Conservation (phyloP, 1,284 basidiomycete species). For the Coriolopsis trogii region DNA sequence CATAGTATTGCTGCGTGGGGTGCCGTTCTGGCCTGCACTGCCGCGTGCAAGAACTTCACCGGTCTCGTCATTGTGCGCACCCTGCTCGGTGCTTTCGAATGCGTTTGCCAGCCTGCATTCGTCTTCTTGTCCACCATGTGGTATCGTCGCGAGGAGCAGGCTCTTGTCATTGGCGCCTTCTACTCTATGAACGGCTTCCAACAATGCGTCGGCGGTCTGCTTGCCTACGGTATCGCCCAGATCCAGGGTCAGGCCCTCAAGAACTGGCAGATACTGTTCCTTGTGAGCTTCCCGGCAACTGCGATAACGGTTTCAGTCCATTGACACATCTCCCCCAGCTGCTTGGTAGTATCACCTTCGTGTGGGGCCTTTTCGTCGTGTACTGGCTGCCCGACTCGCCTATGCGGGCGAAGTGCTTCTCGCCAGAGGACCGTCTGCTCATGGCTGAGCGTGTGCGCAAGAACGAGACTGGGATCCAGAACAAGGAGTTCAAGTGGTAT, state of each 20-base stretch:
- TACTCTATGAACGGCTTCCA: conserved; percentile 59
- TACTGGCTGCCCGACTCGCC: conserved; percentile 57
- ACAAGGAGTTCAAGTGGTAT: conserved; percentile 50
- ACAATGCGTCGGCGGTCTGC: conserved; percentile 53
- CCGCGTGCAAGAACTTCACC: conserved; percentile 49
- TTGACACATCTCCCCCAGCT: conserved; percentile 36
- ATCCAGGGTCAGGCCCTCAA: conserved; percentile 44
- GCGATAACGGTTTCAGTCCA: too few species aligned
- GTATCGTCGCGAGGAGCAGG: conserved; percentile 55
- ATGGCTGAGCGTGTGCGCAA: conserved; percentile 57
- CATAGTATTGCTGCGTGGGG: conserved; percentile 53
- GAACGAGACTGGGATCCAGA: conserved; percentile 59
- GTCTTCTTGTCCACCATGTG: conserved; percentile 51
- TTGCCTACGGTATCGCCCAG: conserved; percentile 53
- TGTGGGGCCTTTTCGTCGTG: conserved; percentile 52
- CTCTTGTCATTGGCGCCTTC: conserved; percentile 50
- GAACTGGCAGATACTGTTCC: conserved; percentile 58
- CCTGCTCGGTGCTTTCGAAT: conserved; percentile 52
- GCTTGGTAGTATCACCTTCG: conserved; percentile 47
- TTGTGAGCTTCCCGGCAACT: conserved; percentile 35
- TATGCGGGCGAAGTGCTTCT: conserved; percentile 51
- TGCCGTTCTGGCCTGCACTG: conserved; percentile 49
- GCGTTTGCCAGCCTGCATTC: conserved; percentile 53
- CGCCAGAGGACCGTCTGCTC: conserved; percentile 50
- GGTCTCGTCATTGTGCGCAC: conserved; percentile 51